Evolutionary conservation across 371 early-diverging fungal genomes (phyloP).

Genomic region (Circinella umbellata): DNA sequence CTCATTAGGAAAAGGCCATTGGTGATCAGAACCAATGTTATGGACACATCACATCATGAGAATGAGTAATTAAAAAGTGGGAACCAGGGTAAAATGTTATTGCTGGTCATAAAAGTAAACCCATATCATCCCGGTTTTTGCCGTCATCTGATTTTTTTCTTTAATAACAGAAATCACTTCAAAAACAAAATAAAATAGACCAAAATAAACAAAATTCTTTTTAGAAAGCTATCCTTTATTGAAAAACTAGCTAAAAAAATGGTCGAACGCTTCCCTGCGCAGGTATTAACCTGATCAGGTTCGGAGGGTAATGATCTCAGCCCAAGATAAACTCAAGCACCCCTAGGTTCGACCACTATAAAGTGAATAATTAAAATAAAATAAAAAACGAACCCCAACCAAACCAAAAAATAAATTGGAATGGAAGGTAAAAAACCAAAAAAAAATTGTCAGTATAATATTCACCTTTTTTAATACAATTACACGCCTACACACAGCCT

Average conservation of each 20-base stretch:
- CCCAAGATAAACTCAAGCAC: slow-evolving; percentile 39
- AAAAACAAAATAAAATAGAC: too few species aligned
- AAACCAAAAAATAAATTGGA: neutral
- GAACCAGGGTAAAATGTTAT: too few species aligned
- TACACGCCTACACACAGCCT: neutral
- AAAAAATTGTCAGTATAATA: neutral
- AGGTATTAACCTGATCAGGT: slow-evolving; percentile 66
- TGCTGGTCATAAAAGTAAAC: too few species aligned
- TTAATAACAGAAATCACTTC: too few species aligned
- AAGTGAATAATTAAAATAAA: neutral
- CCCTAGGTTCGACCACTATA: slow-evolving; percentile 54
- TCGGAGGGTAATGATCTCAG: slow-evolving; percentile 60
- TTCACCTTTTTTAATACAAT: too few species aligned
- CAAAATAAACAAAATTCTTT: neutral
- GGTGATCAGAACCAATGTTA: too few species aligned
- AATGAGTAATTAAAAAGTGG: too few species aligned
- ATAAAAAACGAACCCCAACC: slow-evolving; percentile 3
- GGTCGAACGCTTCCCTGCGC: slow-evolving; percentile 54
- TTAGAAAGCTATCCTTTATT: slow-evolving; percentile 1
- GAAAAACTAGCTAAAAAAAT: slow-evolving; percentile 22
- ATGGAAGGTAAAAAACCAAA: neutral
- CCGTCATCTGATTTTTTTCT: too few species aligned
- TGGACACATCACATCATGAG: too few species aligned
- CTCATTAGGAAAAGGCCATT: too few species aligned
- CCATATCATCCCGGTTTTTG: too few species aligned